These are phyloP conservation scores for Fistulifera solaris DNA, from an alignment of 108 stramenopile species.

Conservation along the genomic window DNA sequence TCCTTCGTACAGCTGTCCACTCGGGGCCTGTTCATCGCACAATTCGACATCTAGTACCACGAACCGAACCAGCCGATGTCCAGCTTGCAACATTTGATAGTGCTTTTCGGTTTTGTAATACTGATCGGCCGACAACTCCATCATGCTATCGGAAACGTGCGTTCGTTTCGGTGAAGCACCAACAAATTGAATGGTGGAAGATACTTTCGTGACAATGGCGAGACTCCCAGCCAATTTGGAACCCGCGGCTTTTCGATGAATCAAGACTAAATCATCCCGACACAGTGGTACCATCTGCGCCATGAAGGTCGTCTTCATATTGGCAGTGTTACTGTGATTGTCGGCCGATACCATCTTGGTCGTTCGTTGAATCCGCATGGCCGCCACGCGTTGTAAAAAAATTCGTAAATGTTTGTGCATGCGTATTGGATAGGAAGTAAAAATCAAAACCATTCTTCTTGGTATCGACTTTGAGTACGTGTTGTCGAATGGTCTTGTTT, in stretches of 20 bases:
- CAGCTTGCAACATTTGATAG: conserved; percentile 52
- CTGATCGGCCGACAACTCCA: conserved; percentile 35
- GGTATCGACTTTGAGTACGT: conserved; percentile 79
- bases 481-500: conserved; percentile 61
- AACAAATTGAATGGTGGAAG: conserved; percentile 48
- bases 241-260: conserved; percentile 54
- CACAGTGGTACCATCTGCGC: conserved; percentile 96
- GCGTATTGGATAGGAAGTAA: conserved; percentile 74
- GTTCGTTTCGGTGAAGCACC: conserved; percentile 52
- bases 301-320: conserved; percentile 85
- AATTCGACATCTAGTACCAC: conserved; percentile 91
- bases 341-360: conserved; percentile 89
- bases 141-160: conserved; percentile 5
- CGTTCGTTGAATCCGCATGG: conserved; percentile 73
- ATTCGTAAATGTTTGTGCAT: conserved; percentile 83
- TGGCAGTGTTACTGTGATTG: conserved; percentile 84
- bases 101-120: conserved; percentile 74
- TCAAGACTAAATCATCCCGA: conserved; percentile 91
- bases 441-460: conserved; percentile 94
- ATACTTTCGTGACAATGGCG: conserved; percentile 58
- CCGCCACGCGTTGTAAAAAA: conserved; percentile 69
- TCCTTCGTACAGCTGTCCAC: conserved; percentile 15
- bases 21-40: conserved; percentile 17
- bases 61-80: conserved; percentile 66
- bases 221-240: conserved; percentile 70